These are phyloP conservation scores for Mycena capillaripes DNA, from an alignment of 768 basidiomycete genomes.

Conservation along the genomic window DNA sequence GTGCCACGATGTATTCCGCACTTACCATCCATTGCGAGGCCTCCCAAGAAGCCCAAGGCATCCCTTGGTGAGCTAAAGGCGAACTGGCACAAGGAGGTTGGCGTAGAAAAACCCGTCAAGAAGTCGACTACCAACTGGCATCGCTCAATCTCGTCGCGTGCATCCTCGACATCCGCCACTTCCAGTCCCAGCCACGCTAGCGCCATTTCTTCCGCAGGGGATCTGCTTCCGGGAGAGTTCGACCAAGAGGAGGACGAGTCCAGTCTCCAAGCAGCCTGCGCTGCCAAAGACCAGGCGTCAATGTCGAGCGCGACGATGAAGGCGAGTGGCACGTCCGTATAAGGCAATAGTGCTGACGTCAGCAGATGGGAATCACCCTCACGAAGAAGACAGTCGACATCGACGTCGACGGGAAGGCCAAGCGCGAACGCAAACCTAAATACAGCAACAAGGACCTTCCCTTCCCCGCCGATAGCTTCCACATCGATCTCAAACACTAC, in stretches of 20 bases:
- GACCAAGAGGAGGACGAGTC: neutral
- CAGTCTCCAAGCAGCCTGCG: neutral
- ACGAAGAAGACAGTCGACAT: neutral
- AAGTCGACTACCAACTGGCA: neutral
- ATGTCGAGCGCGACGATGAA: neutral
- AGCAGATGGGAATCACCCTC: conserved; percentile 19
- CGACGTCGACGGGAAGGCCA: conserved; percentile 4
- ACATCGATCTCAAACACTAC: conserved; percentile 1
- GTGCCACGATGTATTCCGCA: too few species aligned
- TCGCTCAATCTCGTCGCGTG: neutral
- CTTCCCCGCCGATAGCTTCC: neutral
- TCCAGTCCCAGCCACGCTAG: neutral
- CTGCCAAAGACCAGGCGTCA: neutral
- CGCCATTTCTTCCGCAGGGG: neutral
- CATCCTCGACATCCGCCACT: conserved; percentile 13
- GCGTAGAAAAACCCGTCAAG: conserved; percentile 3
- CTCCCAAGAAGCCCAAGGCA: conserved; percentile 11
- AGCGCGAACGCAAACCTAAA: neutral
- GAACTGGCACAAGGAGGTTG: conserved; percentile 2
- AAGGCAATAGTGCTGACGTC: neutral
- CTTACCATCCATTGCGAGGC: neutral
- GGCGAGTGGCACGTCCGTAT: conserved; percentile 1
- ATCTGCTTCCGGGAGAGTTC: neutral
- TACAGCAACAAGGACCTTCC: conserved; percentile 22
- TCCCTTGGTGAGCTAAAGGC: neutral